Conservation (phyloP, 1,284 basidiomycete genomes). For the Malassezia cuniculi region DNA sequence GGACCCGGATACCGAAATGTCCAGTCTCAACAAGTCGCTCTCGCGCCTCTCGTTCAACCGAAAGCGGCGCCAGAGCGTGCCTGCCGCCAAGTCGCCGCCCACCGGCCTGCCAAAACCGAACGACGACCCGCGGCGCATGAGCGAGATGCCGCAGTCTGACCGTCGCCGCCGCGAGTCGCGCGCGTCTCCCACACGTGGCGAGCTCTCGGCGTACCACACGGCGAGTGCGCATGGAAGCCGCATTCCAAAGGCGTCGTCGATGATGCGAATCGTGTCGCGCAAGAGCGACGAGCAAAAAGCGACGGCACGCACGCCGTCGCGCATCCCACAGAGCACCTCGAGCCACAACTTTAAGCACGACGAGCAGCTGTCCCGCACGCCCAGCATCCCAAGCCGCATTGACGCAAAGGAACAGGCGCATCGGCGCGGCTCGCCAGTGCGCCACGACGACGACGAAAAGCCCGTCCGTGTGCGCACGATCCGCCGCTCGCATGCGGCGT, state of each 20-base stretch:
- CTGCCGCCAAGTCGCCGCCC: too few relatives aligned
- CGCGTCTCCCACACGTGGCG: slow-evolving; percentile 1
- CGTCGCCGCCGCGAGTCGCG: neutral
- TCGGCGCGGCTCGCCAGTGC: neutral
- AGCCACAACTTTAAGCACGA: slow-evolving; percentile 15
- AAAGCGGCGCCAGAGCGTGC: slow-evolving; percentile 9
- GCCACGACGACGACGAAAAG: neutral
- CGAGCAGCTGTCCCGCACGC: too few relatives aligned
- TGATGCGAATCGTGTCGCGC: slow-evolving; percentile 11
- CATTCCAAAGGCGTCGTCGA: slow-evolving; percentile 12
- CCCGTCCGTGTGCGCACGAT: slow-evolving; percentile 5
- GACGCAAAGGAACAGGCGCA: neutral
- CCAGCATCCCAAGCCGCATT: too few relatives aligned
- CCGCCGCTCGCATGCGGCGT: slow-evolving; percentile 5
- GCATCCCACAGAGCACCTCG: slow-evolving; percentile 9
- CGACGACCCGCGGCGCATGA: neutral
- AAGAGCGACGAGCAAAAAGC: neutral
- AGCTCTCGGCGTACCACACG: slow-evolving; percentile 12
- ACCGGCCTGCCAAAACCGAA: too few relatives aligned
- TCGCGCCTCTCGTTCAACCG: slow-evolving; percentile 10
- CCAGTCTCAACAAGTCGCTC: neutral
- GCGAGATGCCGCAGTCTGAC: neutral
- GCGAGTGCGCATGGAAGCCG: slow-evolving; percentile 13
- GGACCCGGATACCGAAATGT: neutral
- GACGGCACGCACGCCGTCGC: neutral